Base-by-base conservation (phyloP, 73 alveolate genomes). In the Paramecium biaurelia region DNA sequence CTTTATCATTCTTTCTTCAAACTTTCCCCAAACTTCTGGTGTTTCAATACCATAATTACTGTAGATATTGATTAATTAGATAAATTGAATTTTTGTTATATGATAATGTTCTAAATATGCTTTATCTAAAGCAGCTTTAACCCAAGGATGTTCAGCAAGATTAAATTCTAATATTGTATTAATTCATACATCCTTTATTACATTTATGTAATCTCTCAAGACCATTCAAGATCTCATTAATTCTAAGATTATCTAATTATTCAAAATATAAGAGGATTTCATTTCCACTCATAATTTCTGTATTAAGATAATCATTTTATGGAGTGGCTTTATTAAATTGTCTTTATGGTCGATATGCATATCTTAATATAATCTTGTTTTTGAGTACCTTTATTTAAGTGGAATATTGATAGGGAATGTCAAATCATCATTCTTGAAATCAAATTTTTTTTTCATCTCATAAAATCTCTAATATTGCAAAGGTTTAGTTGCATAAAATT, bases 101-200 rank as follows among this genome's bases (percentile, higher is more conserved):
- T 72, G 86, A 35, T 72, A 0, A n/a, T 35, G 34, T 34, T 38
- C 58, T 32, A 12, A 4, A 20, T 3, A 79, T 24, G 28, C 41
- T 14, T 23, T 45, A 7, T 79, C 70, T 11, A 79, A 23, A 21
- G 76, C 90, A 23, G 30, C 74, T 43, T 24, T 42, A 79, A 79
- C 56, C 90, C 90, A 79, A 79, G 90, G 90, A 79, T 79, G 90
- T 8, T 79, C 90, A 79, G 12, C 20, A 8, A 79, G 43, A 79
- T 38, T 38, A 7, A 79, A 45, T 42, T 26, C 90, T 79, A 37
- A 23, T 32, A 18, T 35, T 28, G 28, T 4, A n/a, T 6, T n/a
- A 0, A n/a, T 20, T 43, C 26, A 37, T 37, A 74, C 57, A 34
- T 41, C 59, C 67, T 74, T 21, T 21, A 37, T 74, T 74, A 15